A percentile compares a stretch with the other conserved stretches of the same genome.
These are phyloP conservation scores for Solanum ossicruentum DNA, from an alignment of 257 asterid genomes.

Conservation along the genomic window DNA sequence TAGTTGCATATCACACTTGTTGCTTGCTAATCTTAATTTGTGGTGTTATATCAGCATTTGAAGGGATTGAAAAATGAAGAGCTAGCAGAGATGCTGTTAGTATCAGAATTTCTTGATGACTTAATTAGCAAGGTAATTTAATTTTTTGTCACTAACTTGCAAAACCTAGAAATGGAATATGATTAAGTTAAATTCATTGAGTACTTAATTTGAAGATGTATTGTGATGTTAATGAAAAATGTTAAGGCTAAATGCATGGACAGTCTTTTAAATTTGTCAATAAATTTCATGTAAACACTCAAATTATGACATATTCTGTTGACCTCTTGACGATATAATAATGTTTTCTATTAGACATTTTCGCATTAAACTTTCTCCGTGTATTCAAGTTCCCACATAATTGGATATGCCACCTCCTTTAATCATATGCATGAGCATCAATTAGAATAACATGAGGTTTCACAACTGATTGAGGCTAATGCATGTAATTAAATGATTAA, in stretches of 20 bases:
- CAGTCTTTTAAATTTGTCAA: not conserved
- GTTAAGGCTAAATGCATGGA: not conserved
- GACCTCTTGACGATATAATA: not conserved
- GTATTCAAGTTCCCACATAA: not conserved
- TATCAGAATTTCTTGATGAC: constrained; percentile 48
- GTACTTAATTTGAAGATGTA: not conserved
- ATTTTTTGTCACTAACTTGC: not conserved
- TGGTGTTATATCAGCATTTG: constrained; percentile 40
- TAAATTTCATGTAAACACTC: not conserved
- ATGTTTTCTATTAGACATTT: not conserved
- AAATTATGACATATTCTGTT: no score
- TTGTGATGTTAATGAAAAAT: not conserved
- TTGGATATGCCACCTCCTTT: not conserved
- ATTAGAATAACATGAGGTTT: not conserved
- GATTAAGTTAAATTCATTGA: not conserved
- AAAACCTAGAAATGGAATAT: not conserved
- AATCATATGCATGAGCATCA: not conserved
- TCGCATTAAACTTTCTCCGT: not conserved
- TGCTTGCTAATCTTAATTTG: not conserved
- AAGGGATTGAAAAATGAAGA: constrained; percentile 48
- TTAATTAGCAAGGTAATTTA: constrained; percentile 44
- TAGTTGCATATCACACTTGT: not conserved
- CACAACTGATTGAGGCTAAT: not conserved
- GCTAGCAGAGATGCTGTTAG: constrained; percentile 69
- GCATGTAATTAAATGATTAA: not conserved